A percentile compares a stretch with the other conserved stretches of the same genome.
Conservation (phyloP, 176 grass and related monocot genomes). For the Thinopyrum elongatum region DNA sequence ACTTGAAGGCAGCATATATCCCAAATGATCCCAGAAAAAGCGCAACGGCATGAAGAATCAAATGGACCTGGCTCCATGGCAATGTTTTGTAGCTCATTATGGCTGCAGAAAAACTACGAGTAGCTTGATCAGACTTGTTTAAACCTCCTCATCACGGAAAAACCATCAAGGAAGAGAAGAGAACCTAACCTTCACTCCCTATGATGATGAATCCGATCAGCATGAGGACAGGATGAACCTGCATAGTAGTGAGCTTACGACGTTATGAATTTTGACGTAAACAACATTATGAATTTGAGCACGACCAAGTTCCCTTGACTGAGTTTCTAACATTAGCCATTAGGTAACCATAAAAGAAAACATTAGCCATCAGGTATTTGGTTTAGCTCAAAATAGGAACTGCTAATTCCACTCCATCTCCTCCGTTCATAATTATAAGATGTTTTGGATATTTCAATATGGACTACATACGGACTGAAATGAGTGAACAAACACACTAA, state of each 20-base stretch:
- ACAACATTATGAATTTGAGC: neutral
- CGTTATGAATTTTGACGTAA: neutral
- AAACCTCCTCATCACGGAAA: neutral
- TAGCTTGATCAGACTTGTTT: neutral
- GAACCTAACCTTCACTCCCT: conserved; percentile 68
- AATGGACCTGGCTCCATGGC: conserved; percentile 69
- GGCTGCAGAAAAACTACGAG: conserved; percentile 51
- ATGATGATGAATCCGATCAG: conserved; percentile 76
- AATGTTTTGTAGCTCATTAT: conserved; percentile 79
- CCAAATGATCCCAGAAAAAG: conserved; percentile 60
- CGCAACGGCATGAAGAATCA: conserved; percentile 63
- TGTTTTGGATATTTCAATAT: too few relatives aligned
- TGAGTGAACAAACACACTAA: too few relatives aligned
- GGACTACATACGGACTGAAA: too few relatives aligned
- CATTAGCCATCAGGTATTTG: neutral
- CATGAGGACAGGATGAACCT: conserved; percentile 93
- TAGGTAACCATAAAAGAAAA: neutral
- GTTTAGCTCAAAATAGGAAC: neutral
- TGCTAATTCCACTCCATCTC: neutral
- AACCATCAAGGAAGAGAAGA: neutral
- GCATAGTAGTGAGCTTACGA: neutral
- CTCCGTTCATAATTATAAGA: too few relatives aligned
- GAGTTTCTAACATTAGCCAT: neutral
- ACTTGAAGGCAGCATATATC: conserved; percentile 77
- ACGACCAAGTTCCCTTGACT: neutral